These are phyloP conservation scores for Hypoxylon sp. DNA, from an alignment of 2,329 filamentous ascomycete genomes.

Conservation along the genomic window DNA sequence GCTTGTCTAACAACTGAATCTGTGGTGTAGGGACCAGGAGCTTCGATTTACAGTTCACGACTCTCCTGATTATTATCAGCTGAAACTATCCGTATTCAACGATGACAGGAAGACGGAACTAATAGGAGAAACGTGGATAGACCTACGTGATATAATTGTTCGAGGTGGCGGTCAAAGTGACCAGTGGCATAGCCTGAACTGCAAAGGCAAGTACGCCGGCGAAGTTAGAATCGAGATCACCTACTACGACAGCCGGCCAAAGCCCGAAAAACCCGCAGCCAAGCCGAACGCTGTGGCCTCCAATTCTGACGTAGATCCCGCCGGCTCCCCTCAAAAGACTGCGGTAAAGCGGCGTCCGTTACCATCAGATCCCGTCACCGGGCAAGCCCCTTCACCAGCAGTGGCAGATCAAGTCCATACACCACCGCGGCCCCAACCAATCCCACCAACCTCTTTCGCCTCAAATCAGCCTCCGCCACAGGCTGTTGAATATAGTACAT, in stretches of 20 bases:
- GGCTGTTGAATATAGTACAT: conserved; percentile 63
- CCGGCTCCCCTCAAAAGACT: conserved; percentile 56
- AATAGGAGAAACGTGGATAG: conserved; percentile 94
- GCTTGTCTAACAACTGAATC: conserved; percentile 37
- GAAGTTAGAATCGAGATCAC: conserved; percentile 96
- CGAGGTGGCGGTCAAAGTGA: conserved; percentile 93
- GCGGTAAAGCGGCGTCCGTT: conserved; percentile 86
- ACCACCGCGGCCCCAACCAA: conserved; percentile 62
- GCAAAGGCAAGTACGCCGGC: conserved; percentile 93
- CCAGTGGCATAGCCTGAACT: conserved; percentile 88
- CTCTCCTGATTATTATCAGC: conserved; percentile 93
- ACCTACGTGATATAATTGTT: conserved; percentile 83
- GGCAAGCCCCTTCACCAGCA: conserved; percentile 60
- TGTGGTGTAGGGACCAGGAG: conserved; percentile 85
- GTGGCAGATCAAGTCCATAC: conserved; percentile 60
- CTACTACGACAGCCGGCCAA: conserved; percentile 90
- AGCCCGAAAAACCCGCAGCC: conserved; percentile 76
- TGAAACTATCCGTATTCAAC: conserved; percentile 97
- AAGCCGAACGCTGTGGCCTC: conserved; percentile 62
- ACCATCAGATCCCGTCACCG: conserved; percentile 79
- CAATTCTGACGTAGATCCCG: conserved; percentile 51
- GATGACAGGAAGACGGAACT: conserved; percentile 98
- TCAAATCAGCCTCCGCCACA: conserved; percentile 67
- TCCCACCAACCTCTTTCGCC: conserved; percentile 57
- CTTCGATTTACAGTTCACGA: conserved; percentile 96